phyloP scores from a whole-genome alignment of 805 yeast genomes.

The Candida incommunis region DNA sequence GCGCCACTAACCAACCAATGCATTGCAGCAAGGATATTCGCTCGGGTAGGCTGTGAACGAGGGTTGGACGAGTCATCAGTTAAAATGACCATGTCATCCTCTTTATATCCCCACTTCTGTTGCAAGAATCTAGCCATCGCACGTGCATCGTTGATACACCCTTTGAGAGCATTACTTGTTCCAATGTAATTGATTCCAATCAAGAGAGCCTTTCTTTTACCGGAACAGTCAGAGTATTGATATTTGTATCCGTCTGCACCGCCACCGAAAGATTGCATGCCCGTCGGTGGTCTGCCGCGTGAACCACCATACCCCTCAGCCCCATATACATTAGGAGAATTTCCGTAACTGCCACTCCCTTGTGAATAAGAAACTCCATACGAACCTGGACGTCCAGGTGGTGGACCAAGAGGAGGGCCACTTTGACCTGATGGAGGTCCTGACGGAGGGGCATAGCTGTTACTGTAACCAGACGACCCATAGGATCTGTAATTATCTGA shows the following conservation, averaged over 20 bases:
- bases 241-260: slow-evolving; percentile 24
- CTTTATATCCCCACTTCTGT: slow-evolving; percentile 24
- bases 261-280: slow-evolving; percentile 21
- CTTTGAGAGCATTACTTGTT: slow-evolving; percentile 43
- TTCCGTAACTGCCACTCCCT: background rate
- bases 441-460: background rate
- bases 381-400: background rate
- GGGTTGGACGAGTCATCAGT: slow-evolving; percentile 28
- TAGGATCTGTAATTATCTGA: too few species aligned
- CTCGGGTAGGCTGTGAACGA: slow-evolving; percentile 42
- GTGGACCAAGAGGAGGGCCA: background rate
- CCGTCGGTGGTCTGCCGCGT: slow-evolving; percentile 19
- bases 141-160: slow-evolving; percentile 65
- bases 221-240: slow-evolving; percentile 58
- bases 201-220: slow-evolving; percentile 58
- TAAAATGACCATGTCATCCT: slow-evolving; percentile 26
- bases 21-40: slow-evolving; percentile 65
- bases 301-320: background rate
- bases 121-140: slow-evolving; percentile 29
- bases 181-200: slow-evolving; percentile 73
- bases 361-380: background rate
- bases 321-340: background rate
- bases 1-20: slow-evolving; percentile 69
- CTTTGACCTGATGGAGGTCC: too few species aligned
- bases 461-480: background rate